These are phyloP conservation scores for Cladobotryum mycophilum DNA, from an alignment of 2,329 filamentous ascomycete species.

Conservation along the genomic window DNA sequence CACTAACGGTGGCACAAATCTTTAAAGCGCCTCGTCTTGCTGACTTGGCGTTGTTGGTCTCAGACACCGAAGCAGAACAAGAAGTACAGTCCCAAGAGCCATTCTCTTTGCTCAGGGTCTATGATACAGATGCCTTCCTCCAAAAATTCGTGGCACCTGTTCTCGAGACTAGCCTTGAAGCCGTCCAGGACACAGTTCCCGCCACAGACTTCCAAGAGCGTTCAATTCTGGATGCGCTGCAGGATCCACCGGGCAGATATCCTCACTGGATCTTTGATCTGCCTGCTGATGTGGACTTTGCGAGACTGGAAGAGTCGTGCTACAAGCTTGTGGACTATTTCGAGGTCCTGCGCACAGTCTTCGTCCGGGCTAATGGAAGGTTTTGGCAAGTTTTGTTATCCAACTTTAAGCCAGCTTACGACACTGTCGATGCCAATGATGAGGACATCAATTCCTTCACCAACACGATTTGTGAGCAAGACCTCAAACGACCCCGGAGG, in stretches of 20 bases:
- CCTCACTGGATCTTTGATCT: conserved; percentile 9
- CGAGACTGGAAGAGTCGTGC: not conserved
- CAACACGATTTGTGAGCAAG: not conserved
- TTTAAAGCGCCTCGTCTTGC: conserved; percentile 6
- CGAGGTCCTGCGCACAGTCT: conserved; percentile 7
- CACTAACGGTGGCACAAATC: conserved; percentile 5
- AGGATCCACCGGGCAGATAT: conserved; percentile 5
- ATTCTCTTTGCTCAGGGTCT: not conserved
- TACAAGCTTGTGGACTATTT: conserved; percentile 1
- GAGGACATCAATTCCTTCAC: conserved; percentile 1
- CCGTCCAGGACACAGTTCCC: conserved; percentile 1
- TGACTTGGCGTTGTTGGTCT: conserved; percentile 3
- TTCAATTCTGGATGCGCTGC: conserved; percentile 3
- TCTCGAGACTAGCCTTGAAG: not conserved
- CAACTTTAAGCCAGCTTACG: not conserved
- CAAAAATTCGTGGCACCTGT: conserved; percentile 1
- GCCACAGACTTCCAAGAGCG: conserved; percentile 6
- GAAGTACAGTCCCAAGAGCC: not conserved
- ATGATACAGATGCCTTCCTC: not conserved
- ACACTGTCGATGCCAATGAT: conserved; percentile 2
- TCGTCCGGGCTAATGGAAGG: conserved; percentile 1
- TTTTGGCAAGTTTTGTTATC: conserved; percentile 9
- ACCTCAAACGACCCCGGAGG: conserved; percentile 3
- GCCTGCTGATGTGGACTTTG: conserved; percentile 3
- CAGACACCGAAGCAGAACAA: not conserved